phyloP scores from a whole-genome alignment of 73 alveolate genomes.

The Paramecium caudatum region DNA sequence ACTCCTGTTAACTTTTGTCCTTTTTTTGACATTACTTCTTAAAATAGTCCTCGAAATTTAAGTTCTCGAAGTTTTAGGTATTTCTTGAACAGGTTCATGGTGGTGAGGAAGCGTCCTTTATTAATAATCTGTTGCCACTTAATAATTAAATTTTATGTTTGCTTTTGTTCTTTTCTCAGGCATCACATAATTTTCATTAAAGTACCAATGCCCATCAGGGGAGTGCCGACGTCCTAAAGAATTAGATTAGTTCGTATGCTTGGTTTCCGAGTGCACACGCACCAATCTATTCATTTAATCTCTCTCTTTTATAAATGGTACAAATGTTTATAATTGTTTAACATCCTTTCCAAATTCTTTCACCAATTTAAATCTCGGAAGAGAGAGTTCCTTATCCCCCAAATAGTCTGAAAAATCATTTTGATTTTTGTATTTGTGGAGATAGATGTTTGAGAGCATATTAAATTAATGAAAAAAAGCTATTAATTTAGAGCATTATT shows the following conservation, averaged over 20 bases:
- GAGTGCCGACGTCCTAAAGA: not conserved
- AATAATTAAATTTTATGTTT: not conserved
- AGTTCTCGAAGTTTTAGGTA: not conserved
- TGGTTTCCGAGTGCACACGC: not conserved
- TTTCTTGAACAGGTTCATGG: too few relatives aligned
- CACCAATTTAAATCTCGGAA: not conserved
- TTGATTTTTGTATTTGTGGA: constrained; percentile 20
- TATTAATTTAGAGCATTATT: constrained; percentile 69
- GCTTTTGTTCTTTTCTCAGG: constrained; percentile 38
- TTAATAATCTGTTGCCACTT: not conserved
- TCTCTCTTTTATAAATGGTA: constrained; percentile 20
- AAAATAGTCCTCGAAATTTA: not conserved
- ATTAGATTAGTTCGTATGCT: not conserved
- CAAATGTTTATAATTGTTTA: not conserved
- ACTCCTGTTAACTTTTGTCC: not conserved
- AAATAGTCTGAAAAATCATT: constrained; percentile 16
- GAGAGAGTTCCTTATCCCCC: not conserved
- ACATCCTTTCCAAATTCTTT: constrained; percentile 27
- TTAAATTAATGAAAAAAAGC: constrained; percentile 64
- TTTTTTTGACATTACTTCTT: not conserved
- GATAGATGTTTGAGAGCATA: constrained; percentile 21
- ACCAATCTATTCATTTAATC: constrained; percentile 24
- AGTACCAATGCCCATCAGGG: constrained; percentile 44
- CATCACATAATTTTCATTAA: not conserved
- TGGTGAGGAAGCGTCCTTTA: not conserved